Evolutionary conservation across 768 basidiomycete genomes (phyloP).

Genomic region (Suillus luteus): DNA sequence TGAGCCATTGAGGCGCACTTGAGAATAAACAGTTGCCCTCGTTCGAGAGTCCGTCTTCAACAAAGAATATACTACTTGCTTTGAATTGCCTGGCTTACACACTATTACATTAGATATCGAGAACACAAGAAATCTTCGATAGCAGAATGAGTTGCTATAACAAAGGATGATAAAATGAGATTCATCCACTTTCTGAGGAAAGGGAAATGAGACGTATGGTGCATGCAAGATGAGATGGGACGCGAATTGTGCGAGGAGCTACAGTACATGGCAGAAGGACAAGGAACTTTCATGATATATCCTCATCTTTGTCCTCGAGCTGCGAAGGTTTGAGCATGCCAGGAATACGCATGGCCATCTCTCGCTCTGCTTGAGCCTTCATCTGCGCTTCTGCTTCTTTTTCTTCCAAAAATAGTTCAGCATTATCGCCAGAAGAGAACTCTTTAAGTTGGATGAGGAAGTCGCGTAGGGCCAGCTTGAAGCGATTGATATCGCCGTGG

Average conservation of each 20-base stretch:
- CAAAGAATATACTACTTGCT: constrained; percentile 17
- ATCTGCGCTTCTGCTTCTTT: constrained; percentile 83
- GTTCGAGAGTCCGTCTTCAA: background rate
- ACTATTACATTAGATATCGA: constrained; percentile 41
- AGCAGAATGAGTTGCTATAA: constrained; percentile 29
- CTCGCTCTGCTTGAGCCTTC: constrained; percentile 81
- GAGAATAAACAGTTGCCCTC: background rate
- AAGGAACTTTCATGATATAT: constrained; percentile 46
- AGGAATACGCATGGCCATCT: constrained; percentile 92
- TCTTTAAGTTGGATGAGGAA: constrained; percentile 98
- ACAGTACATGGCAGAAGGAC: constrained; percentile 28
- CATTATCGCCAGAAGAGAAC: constrained; percentile 88
- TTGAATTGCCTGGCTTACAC: constrained; percentile 33
- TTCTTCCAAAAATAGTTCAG: constrained; percentile 92
- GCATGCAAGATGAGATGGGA: constrained; percentile 12
- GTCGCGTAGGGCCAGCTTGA: constrained; percentile 93
- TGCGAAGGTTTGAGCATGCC: constrained; percentile 97
- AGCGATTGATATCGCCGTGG: constrained; percentile 80
- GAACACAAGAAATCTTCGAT: constrained; percentile 31
- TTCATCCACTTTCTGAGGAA: constrained; percentile 27
- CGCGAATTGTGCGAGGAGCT: constrained; percentile 32
- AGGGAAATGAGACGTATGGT: constrained; percentile 20
- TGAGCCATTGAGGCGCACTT: no score
- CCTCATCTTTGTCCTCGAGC: constrained; percentile 91
- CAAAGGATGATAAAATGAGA: constrained; percentile 25